Evolutionary conservation across 352 stramenopile genomes (phyloP).

Genomic region (Pythium sukuiense): DNA sequence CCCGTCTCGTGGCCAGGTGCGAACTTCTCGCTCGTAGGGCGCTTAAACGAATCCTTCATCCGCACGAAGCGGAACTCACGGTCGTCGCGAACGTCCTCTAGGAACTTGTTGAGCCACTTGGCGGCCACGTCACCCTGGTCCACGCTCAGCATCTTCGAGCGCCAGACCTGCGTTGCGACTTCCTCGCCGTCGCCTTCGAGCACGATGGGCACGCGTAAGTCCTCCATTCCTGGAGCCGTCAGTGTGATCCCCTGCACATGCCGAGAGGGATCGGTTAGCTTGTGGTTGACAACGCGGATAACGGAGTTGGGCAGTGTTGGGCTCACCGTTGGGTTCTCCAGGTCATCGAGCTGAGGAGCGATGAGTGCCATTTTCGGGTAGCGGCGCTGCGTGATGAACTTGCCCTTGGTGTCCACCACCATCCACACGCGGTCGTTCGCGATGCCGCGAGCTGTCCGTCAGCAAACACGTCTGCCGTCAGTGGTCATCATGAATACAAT

Average conservation of each 20-base stretch:
- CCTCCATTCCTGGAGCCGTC: conserved; percentile 56
- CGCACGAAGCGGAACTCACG: conserved; percentile 54
- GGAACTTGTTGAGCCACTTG: conserved; percentile 60
- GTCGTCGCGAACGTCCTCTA: conserved; percentile 38
- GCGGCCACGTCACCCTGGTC: conserved; percentile 64
- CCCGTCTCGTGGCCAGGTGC: conserved; percentile 54
- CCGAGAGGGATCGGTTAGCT: not conserved
- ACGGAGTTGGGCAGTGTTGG: not conserved
- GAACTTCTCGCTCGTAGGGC: conserved; percentile 57
- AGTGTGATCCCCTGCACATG: conserved; percentile 57
- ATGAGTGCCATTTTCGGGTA: conserved; percentile 70
- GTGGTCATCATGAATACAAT: no score
- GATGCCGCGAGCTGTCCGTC: conserved; percentile 63
- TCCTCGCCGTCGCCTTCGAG: conserved; percentile 32
- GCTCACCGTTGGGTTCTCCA: conserved; percentile 47
- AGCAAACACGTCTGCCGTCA: no score
- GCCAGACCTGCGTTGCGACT: conserved; percentile 58
- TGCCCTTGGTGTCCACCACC: conserved; percentile 61
- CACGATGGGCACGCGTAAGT: conserved; percentile 59
- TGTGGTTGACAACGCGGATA: not conserved
- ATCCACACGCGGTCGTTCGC: conserved; percentile 78
- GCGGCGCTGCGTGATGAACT: conserved; percentile 72
- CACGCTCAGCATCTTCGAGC: conserved; percentile 46
- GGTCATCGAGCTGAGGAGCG: conserved; percentile 46
- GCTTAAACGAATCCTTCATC: conserved; percentile 58